Base-by-base conservation (phyloP, 2,329 filamentous ascomycete genomes). In the Ascochyta koolunga region DNA sequence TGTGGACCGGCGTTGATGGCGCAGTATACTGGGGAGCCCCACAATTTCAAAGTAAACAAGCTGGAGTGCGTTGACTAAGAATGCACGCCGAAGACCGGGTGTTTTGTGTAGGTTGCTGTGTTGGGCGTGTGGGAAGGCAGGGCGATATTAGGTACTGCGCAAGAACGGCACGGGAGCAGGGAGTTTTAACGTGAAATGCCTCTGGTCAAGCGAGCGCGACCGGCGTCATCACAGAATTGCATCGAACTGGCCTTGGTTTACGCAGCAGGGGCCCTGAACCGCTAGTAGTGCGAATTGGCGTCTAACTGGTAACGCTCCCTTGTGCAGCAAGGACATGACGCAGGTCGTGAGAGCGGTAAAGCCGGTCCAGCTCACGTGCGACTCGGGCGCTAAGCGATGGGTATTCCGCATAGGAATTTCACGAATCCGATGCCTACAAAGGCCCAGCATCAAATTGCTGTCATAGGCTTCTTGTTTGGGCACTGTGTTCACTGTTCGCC, bases 1-100 rank as follows among this genome's bases (percentile, higher is more conserved):
- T 54, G 63, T 63, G 56, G 65, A 58, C 60, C 59, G 59, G 58
- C 54, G 58, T 59, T 58, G 53, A 60, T 62, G 65, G 62, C 51
- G 62, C 59, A 60, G 54, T 39, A 53, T 25, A 18, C 18, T 36
- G 41, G 31, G 18, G 48, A 60, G 44, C 41, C 58, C 61, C 62
- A 63, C 61, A 65, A 61, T 61, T 41, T 52, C 58, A 62, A 49
- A 49, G 54, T 47, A 59, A 55, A 61, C 54, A 58, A 59, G 65
- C 48, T 64, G 56, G 56, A 64, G 61, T 59, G 60, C 35, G 54
- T 61, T 44, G 58, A 54, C 56, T 50, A 58, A 51, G 31, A 27
- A n/a, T 54, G 49, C 46, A 32, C 46, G 38, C 36, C 32, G 50
- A 37, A 29, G 51, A 52, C 45, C 22, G 49, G 27, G 35, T 35